Conservation (phyloP, 805 yeast genomes). For the Scheffersomyces amazonensis region DNA sequence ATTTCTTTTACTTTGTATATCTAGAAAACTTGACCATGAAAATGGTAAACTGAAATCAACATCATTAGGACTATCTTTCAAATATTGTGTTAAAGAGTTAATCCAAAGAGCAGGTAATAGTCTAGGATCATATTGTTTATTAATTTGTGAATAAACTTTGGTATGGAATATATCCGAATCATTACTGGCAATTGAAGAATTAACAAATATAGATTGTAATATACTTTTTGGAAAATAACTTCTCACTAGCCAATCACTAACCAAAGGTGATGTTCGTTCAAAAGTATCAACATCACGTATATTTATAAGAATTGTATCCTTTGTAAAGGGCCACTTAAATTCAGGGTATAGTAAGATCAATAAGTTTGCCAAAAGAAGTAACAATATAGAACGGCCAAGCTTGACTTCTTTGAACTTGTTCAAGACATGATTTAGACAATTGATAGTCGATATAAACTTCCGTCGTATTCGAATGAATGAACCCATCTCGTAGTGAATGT, state of each 20-base stretch:
- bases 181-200: background rate
- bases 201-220: background rate
- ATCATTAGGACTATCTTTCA: background rate
- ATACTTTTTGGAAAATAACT: background rate
- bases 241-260: background rate
- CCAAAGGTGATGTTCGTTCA: background rate
- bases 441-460: no score
- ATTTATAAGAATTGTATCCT: background rate
- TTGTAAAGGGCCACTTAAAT: background rate
- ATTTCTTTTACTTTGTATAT: background rate
- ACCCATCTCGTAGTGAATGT: no score
- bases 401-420: no score
- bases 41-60: constrained; percentile 1
- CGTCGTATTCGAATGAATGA: no score
- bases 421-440: no score
- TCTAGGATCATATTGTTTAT: constrained; percentile 1
- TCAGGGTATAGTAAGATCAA: background rate
- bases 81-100: background rate
- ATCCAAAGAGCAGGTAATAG: constrained; percentile 2
- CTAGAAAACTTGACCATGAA: background rate
- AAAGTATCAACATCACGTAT: background rate
- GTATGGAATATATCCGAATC: background rate
- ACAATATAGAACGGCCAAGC: background rate
- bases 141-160: background rate
- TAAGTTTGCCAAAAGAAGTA: background rate